Evolutionary conservation across 768 basidiomycete species (phyloP).

Genomic region (Lactarius quietus): DNA sequence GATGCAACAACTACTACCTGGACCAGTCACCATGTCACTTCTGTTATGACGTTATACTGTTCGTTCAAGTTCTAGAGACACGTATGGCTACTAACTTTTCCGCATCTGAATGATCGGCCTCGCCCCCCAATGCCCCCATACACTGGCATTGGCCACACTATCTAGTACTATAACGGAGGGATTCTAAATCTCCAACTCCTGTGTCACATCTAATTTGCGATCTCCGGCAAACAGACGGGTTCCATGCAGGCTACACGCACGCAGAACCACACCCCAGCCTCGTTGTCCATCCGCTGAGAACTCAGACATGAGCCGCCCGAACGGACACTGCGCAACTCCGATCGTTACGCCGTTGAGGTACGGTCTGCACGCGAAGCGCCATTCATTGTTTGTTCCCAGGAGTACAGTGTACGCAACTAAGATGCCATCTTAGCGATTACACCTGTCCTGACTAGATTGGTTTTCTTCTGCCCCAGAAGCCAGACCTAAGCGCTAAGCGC

Average conservation of each 20-base stretch:
- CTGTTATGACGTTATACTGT: neutral
- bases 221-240: neutral
- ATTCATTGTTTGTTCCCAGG: neutral
- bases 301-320: neutral
- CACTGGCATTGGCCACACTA: neutral
- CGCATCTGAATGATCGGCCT: neutral
- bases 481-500: neutral
- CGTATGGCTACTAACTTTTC: neutral
- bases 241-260: neutral
- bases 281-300: too few species aligned
- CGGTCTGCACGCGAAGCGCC: neutral
- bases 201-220: neutral
- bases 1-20: neutral
- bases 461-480: neutral
- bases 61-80: neutral
- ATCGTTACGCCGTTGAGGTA: neutral
- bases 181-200: neutral
- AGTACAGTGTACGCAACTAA: neutral
- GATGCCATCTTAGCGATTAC: neutral
- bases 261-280: neutral
- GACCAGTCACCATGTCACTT: neutral
- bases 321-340: neutral
- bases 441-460: neutral
- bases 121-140: neutral
- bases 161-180: neutral